phyloP scores from a whole-genome alignment of 2,329 filamentous ascomycete species.

The Trichoderma sp. region DNA sequence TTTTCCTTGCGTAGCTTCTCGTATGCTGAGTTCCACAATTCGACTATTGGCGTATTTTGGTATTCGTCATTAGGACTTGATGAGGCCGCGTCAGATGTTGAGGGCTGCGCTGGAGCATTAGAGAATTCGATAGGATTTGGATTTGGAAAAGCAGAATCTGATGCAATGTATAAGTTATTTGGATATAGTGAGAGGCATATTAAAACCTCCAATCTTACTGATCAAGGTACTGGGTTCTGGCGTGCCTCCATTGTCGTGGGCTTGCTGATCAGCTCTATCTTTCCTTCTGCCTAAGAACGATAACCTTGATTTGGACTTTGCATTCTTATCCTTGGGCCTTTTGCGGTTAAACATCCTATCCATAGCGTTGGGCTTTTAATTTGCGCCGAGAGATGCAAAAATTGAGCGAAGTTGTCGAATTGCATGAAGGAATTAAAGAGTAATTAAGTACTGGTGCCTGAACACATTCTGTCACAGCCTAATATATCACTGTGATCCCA shows the following conservation, averaged over 20 bases:
- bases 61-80: background rate
- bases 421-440: background rate
- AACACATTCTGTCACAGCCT: background rate
- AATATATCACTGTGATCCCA: background rate
- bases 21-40: slow-evolving; percentile 4
- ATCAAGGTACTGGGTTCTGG: background rate
- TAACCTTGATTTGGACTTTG: background rate
- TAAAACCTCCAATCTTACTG: background rate
- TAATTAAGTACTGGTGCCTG: background rate
- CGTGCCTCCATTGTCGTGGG: background rate
- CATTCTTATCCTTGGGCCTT: background rate
- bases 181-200: background rate
- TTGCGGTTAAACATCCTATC: background rate
- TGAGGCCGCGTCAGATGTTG: background rate
- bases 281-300: background rate
- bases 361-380: background rate
- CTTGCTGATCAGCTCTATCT: background rate
- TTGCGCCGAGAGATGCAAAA: background rate
- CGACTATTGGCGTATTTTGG: background rate
- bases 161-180: background rate
- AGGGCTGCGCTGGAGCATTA: background rate
- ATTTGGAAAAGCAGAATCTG: background rate
- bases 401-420: background rate
- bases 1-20: background rate
- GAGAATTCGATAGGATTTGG: background rate